Evolutionary conservation across 768 basidiomycete genomes (phyloP).

Genomic region (Lentinus brumalis): DNA sequence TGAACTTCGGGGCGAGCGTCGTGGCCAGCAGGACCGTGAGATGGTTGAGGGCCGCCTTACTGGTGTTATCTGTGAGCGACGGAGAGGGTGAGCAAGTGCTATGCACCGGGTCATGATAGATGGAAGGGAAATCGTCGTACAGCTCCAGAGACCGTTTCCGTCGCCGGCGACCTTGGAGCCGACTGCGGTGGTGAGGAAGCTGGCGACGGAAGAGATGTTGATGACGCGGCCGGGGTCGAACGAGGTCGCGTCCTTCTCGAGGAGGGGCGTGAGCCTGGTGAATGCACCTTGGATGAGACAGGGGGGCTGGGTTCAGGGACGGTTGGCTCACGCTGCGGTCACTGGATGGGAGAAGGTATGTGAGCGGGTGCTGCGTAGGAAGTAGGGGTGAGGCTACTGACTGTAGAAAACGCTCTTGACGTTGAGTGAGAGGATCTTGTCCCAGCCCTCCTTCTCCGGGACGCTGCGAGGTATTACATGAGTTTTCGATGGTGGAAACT

Average conservation of each 20-base stretch:
- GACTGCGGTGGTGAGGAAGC: constrained; percentile 55
- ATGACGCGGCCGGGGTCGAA: constrained; percentile 74
- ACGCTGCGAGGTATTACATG: constrained; percentile 35
- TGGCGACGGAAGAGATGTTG: constrained; percentile 77
- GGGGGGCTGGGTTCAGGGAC: background rate
- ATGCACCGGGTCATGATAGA: no score
- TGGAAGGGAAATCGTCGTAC: constrained; percentile 44
- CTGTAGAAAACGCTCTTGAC: constrained; percentile 86
- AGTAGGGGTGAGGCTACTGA: constrained; percentile 33
- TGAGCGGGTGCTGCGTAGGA: background rate
- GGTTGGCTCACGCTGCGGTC: constrained; percentile 46
- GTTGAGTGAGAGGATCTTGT: constrained; percentile 79
- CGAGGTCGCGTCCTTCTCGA: constrained; percentile 65
- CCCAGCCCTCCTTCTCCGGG: constrained; percentile 86
- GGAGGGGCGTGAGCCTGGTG: constrained; percentile 54
- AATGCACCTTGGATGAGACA: no score
- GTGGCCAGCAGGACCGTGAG: constrained; percentile 72
- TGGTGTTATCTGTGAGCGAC: constrained; percentile 60
- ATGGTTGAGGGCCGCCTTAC: constrained; percentile 88
- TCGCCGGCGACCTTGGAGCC: constrained; percentile 47
- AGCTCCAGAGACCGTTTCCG: constrained; percentile 76
- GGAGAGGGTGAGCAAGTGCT: no score
- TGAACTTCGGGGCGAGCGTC: constrained; percentile 57
- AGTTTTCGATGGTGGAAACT: background rate
- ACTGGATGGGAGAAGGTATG: constrained; percentile 36